Evolutionary conservation across 2,329 filamentous ascomycete species (phyloP).

Genomic region (Fusarium sp.): DNA sequence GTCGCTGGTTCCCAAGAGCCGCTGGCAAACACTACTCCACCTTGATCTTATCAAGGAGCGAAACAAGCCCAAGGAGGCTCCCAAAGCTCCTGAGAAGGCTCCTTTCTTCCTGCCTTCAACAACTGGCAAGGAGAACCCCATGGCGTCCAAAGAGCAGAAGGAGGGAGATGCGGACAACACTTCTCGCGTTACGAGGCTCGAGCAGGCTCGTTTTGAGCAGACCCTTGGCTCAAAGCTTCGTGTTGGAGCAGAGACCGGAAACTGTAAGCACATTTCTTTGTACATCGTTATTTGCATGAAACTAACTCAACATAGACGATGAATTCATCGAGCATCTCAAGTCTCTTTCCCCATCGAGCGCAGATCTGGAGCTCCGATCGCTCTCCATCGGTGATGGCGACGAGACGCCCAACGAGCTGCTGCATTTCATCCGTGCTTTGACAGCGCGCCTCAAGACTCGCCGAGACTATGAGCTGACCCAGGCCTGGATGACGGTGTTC

Average conservation of each 20-base stretch:
- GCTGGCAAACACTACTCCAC: slow-evolving; percentile 95
- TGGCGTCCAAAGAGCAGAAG: slow-evolving; percentile 51
- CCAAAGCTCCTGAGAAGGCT: slow-evolving; percentile 91
- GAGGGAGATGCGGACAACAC: slow-evolving; percentile 59
- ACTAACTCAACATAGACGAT: slow-evolving; percentile 60
- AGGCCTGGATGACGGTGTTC: slow-evolving; percentile 98
- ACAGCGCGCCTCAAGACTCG: slow-evolving; percentile 75
- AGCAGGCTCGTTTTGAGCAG: slow-evolving; percentile 68
- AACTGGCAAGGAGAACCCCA: slow-evolving; percentile 59
- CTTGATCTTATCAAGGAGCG: slow-evolving; percentile 92
- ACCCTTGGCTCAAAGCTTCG: slow-evolving; percentile 69
- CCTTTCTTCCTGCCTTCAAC: slow-evolving; percentile 92
- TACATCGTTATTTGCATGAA: neutral
- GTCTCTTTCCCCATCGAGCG: slow-evolving; percentile 82
- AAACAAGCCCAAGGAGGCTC: slow-evolving; percentile 93
- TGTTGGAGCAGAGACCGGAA: slow-evolving; percentile 63
- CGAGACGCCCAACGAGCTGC: slow-evolving; percentile 74
- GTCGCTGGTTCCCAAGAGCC: slow-evolving; percentile 87
- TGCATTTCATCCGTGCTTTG: slow-evolving; percentile 84
- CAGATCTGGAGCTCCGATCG: slow-evolving; percentile 91
- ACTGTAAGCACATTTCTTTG: slow-evolving; percentile 66
- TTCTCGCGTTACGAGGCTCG: slow-evolving; percentile 77
- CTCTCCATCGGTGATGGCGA: slow-evolving; percentile 65
- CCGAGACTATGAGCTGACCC: slow-evolving; percentile 90
- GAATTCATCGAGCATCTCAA: slow-evolving; percentile 84